Evolutionary conservation across 2,329 filamentous ascomycete species (phyloP).

Genomic region (Biscogniauxia marginata): DNA sequence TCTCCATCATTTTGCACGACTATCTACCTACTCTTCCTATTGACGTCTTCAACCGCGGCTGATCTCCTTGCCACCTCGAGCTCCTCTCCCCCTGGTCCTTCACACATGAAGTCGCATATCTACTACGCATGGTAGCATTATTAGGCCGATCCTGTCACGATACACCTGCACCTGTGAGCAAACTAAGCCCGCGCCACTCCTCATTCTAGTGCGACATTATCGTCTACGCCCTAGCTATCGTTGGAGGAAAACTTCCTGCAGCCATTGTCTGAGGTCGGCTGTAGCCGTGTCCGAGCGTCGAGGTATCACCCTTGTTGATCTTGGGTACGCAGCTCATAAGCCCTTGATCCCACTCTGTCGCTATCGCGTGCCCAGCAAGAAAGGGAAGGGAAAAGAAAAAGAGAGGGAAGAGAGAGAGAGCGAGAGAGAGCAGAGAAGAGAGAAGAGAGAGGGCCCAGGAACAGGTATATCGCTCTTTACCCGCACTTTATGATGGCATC

Average conservation of each 20-base stretch:
- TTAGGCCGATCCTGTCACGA: too few relatives aligned
- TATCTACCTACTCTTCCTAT: too few relatives aligned
- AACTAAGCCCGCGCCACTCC: too few relatives aligned
- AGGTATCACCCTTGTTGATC: background rate
- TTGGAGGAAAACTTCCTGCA: background rate
- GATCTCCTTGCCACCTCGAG: too few relatives aligned
- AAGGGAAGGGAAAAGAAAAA: background rate
- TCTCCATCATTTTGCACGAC: background rate
- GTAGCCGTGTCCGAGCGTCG: too few relatives aligned
- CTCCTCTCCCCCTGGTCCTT: too few relatives aligned
- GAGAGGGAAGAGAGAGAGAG: background rate
- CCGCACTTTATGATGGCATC: slow-evolving; percentile 37
- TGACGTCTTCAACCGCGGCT: too few relatives aligned
- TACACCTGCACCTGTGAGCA: too few relatives aligned
- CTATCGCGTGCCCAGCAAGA: background rate
- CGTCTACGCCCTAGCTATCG: too few relatives aligned
- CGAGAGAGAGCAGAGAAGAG: background rate
- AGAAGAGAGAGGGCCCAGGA: background rate
- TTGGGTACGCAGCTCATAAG: background rate
- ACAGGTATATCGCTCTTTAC: background rate
- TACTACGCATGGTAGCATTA: too few relatives aligned
- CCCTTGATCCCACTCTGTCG: background rate
- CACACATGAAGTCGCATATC: too few relatives aligned
- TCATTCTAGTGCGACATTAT: too few relatives aligned
- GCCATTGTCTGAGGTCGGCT: background rate